Percentiles rank a stretch among this genome's conserved stretches.
Evolutionary conservation across 257 asterid genomes (phyloP).

Genomic region (Solanum bulbocastanum): DNA sequence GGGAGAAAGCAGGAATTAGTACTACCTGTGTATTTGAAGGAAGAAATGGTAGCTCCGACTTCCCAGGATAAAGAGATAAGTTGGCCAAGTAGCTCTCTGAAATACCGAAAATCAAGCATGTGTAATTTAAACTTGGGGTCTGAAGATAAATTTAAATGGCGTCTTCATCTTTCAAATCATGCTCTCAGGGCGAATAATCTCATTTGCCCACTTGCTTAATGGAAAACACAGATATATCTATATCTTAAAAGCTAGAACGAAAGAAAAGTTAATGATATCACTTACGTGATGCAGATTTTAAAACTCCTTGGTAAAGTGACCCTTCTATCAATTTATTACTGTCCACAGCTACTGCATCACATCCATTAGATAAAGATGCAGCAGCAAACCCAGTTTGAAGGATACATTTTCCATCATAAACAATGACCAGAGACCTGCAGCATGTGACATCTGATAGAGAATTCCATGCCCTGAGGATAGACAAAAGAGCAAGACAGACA

Average conservation of each 20-base stretch:
- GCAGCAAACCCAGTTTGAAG: constrained; percentile 76
- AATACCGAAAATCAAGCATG: constrained; percentile 7
- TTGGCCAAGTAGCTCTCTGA: constrained; percentile 97
- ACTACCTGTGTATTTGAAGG: constrained; percentile 85
- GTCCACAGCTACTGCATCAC: constrained; percentile 44
- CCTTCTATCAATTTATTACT: constrained; percentile 54
- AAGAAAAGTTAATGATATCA: not conserved
- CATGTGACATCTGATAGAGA: constrained; percentile 74
- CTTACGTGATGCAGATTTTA: constrained; percentile 84
- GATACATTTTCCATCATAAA: constrained; percentile 63
- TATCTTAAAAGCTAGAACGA: constrained; percentile 4
- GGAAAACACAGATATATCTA: not conserved
- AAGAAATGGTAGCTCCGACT: constrained; percentile 80
- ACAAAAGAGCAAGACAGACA: not conserved
- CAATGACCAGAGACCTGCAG: constrained; percentile 71
- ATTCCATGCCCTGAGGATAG: constrained; percentile 76
- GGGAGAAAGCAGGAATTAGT: not conserved
- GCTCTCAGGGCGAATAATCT: not conserved
- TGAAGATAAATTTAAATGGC: not conserved
- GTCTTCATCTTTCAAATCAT: not conserved
- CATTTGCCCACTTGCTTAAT: not conserved
- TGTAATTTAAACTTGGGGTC: not conserved
- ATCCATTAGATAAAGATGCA: constrained; percentile 25
- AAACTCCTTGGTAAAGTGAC: constrained; percentile 54
- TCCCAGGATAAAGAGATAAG: constrained; percentile 89